Base-by-base conservation (phyloP, 495 filamentous ascomycete genomes). In the Xylaria cubensis region DNA sequence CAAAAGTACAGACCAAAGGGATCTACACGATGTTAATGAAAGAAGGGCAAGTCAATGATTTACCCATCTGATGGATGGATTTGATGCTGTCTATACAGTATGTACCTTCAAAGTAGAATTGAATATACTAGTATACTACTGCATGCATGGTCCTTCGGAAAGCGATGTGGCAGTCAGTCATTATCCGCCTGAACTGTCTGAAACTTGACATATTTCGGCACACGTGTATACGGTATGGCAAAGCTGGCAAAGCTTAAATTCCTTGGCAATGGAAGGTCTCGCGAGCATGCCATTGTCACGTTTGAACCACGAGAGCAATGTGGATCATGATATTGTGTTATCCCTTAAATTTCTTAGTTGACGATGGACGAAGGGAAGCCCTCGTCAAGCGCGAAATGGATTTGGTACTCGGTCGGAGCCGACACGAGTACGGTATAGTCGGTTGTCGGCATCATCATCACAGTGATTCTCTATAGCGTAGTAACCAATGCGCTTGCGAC, bases 81-180 rank as follows among this genome's bases (percentile, higher is more conserved):
- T 15, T 29, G 51, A 15, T 15, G 7, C 24, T 56, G 21, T 15
- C 10, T 21, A 50, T 50, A 21, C 5, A 2, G 4, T 4, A 32
- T 19, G 13, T 10, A 13, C n/a, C 51, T 24, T 13, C 6, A 29
- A 55, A 13, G 21, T 17, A 10, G 24, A 24, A 24, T 56, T 15
- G 24, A 17, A 56, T 56, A 26, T 32, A 61, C n/a, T 32, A n/a
- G n/a, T n/a, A n/a, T n/a, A 6, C 41, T 62, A 36, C 58, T 41
- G 36, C 34, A 62, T 62, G 59, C 59, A 62, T 62, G 59, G 59
- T 62, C 59, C 36, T 58, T 58, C 9, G n/a, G 26, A 42, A 42
- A 12, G 36, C 21, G 36, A 29, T 39, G 59, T 41, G 32, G 36
- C 36, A 42, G 32, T 15, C 36, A 42, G 32, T 15, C 10, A 9